phyloP scores from a whole-genome alignment of 73 alveolate species.

The Paramecium octaurelia region DNA sequence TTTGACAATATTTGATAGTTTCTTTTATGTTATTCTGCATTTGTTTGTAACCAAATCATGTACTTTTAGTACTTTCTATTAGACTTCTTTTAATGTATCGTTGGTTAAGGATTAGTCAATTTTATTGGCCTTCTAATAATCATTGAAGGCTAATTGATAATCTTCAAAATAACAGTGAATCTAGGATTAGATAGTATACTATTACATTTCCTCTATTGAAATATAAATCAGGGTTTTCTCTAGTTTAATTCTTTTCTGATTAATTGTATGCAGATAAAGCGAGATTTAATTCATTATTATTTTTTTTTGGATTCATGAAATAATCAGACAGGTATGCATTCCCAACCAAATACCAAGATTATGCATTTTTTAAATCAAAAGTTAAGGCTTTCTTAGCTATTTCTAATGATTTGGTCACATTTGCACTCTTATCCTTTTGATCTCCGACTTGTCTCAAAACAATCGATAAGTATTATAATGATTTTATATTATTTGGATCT shows the following conservation, averaged over 20 bases:
- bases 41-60: neutral
- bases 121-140: neutral
- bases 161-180: slow-evolving; percentile 38
- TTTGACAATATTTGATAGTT: slow-evolving; percentile 2
- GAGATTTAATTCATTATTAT: neutral
- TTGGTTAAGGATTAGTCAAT: neutral
- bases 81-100: neutral
- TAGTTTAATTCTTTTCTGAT: neutral
- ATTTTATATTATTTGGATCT: slow-evolving; percentile 35
- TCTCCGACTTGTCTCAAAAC: slow-evolving; percentile 41
- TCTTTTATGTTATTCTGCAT: slow-evolving; percentile 23
- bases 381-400: slow-evolving; percentile 28
- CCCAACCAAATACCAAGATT: slow-evolving; percentile 49
- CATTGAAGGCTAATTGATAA: neutral
- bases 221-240: slow-evolving; percentile 27
- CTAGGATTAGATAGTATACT: neutral
- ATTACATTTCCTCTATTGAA: slow-evolving; percentile 40
- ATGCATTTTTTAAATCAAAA: neutral
- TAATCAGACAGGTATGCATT: slow-evolving; percentile 36
- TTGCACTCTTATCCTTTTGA: neutral
- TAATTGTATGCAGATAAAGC: slow-evolving; percentile 21
- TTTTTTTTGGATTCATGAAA: slow-evolving; percentile 19
- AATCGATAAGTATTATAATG: slow-evolving; percentile 29
- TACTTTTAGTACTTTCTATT: neutral
- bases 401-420: neutral